Base-by-base conservation (phyloP, 768 basidiomycete species). In the Naganishia antarctica region DNA sequence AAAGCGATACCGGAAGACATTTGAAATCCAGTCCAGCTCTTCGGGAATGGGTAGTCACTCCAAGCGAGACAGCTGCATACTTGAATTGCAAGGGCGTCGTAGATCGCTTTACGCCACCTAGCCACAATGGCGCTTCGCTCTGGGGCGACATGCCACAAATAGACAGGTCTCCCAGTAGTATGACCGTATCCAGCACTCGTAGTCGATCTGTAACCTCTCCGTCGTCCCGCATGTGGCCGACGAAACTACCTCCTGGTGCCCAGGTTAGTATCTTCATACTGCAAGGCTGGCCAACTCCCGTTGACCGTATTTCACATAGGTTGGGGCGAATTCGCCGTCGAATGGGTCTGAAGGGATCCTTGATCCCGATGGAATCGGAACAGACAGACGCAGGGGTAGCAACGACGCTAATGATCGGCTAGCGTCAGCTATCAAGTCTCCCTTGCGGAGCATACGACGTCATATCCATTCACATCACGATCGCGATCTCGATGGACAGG, bases 61-160 rank as follows among this genome's bases (percentile, higher is more conserved):
- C 65, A 2, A 60, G 46, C 41, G 65, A 61, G 37, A 61, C 47
- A n/a, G 32, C 60, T 9, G 65, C 65, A 9, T 66, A 61, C 31
- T 29, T 50, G 21, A 60, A 66, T 41, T 66, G 65, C 37, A 34
- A 32, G 32, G 65, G 65, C 28, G 26, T 41, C 13, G 65, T 62
- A 15, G 65, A 66, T 25, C 60, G 41, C 28, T 66, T 66, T 37
- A 46, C 60, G 16, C 65, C 65, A 9, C 34, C 65, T 34, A 44
- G 15, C 21, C 45, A 47, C n/a, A 26, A 50, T 18, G 41, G 37
- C 13, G 32, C 23, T 6, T 23, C 32, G 3, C 7, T 57, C 6
- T 57, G 53, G 53, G 53, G 37, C 11, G 53, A 57, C 6, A 57
- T 57, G 53, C 53, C 53, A 23, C 34, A 12, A 18, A 40, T 57